These are phyloP conservation scores for Tricholoma matsutake DNA, from an alignment of 768 basidiomycete species.

Conservation along the genomic window DNA sequence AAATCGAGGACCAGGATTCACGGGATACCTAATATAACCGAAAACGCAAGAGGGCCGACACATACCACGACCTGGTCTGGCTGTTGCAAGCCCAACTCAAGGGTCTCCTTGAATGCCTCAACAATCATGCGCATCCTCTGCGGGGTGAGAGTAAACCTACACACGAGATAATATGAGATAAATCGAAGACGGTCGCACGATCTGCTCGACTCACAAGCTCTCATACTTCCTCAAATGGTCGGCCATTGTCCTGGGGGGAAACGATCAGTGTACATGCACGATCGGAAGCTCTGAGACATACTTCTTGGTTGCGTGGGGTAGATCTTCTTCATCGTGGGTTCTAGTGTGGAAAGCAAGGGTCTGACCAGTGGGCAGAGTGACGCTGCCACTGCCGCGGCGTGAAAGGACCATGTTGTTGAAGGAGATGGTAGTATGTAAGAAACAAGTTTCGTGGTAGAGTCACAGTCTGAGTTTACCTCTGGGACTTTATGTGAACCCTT, in stretches of 20 bases:
- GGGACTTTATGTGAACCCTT: too few relatives aligned
- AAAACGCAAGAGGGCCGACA: constrained; percentile 15
- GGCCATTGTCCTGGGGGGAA: constrained; percentile 72
- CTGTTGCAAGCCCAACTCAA: constrained; percentile 84
- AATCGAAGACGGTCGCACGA: constrained; percentile 4
- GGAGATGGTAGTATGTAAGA: constrained; percentile 4
- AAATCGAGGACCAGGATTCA: neutral
- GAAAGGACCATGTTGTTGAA: constrained; percentile 53
- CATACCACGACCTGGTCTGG: constrained; percentile 84
- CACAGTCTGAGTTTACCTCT: neutral
- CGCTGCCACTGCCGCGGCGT: constrained; percentile 74
- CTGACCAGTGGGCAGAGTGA: constrained; percentile 71
- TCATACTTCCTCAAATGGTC: constrained; percentile 93
- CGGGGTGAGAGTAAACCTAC: constrained; percentile 81
- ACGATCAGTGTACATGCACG: constrained; percentile 8
- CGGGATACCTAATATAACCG: neutral
- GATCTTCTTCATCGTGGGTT: constrained; percentile 81
- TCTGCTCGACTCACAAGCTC: constrained; percentile 58
- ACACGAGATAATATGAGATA: neutral
- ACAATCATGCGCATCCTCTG: constrained; percentile 97
- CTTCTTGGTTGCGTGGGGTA: constrained; percentile 95
- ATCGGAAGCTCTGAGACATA: constrained; percentile 26
- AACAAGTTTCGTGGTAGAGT: neutral
- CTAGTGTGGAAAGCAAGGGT: constrained; percentile 84
- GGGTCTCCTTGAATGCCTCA: constrained; percentile 89